These are phyloP conservation scores for Ogataea methylovora DNA, from an alignment of 805 yeast species.

Conservation along the genomic window DNA sequence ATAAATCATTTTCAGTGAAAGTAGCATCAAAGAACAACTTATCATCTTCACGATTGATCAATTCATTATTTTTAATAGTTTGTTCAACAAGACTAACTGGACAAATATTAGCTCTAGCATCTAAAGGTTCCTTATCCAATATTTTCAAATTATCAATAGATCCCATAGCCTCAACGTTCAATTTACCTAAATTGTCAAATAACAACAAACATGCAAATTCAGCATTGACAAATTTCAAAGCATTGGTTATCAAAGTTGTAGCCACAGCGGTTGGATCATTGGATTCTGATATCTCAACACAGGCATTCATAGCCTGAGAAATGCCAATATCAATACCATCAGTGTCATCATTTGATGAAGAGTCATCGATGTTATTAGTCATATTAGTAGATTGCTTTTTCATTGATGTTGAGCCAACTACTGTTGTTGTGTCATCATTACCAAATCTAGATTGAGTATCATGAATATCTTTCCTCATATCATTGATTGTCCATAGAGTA, in stretches of 20 bases:
- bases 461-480: too few species aligned
- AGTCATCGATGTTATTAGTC: background rate
- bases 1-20: conserved; percentile 30
- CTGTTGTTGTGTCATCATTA: background rate
- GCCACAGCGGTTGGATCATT: conserved; percentile 30
- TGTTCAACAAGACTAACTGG: conserved; percentile 34
- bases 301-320: conserved; percentile 30
- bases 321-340: conserved; percentile 3
- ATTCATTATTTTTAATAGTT: conserved; percentile 29
- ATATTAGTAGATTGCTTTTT: background rate
- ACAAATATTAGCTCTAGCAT: conserved; percentile 32
- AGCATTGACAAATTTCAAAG: conserved; percentile 21
- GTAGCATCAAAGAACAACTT: conserved; percentile 24
- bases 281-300: conserved; percentile 43
- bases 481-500: background rate
- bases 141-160: conserved; percentile 19
- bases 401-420: background rate
- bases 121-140: conserved; percentile 28
- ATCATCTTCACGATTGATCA: conserved; percentile 30
- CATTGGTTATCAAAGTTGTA: conserved; percentile 29
- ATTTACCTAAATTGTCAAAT: conserved; percentile 18
- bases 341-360: conserved; percentile 7
- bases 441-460: too few species aligned
- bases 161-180: conserved; percentile 23
- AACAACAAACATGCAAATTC: conserved; percentile 26